Conservation (phyloP, 306 rosid species). For the Inga oerstediana region DNA sequence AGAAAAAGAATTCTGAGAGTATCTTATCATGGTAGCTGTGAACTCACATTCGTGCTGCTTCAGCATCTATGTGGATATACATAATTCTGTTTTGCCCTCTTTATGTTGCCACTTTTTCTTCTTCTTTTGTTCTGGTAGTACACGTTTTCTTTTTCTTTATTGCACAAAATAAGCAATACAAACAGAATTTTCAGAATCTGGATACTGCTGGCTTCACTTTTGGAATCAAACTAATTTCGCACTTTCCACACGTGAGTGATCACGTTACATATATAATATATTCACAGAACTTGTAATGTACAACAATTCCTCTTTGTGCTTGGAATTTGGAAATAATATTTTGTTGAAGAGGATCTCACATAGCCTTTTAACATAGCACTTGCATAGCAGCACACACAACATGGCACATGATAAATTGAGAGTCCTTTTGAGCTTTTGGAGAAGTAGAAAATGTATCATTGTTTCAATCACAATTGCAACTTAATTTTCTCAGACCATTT, state of each 20-base stretch:
- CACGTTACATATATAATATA: background rate
- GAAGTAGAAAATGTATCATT: background rate
- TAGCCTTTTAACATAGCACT: background rate
- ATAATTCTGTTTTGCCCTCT: background rate
- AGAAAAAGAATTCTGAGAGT: no score
- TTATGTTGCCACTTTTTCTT: background rate
- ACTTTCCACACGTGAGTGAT: background rate
- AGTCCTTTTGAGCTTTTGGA: background rate
- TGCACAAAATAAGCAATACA: background rate
- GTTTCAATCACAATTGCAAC: slow-evolving; percentile 37
- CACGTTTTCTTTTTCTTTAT: background rate
- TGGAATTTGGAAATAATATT: background rate
- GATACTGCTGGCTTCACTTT: background rate
- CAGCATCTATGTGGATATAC: no score
- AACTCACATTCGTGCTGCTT: no score
- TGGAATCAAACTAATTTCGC: background rate
- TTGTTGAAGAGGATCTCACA: background rate
- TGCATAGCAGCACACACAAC: background rate
- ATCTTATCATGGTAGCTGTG: no score
- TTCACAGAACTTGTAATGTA: background rate
- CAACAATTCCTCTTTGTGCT: background rate
- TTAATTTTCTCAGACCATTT: slow-evolving; percentile 74
- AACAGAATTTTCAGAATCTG: background rate
- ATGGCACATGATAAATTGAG: background rate
- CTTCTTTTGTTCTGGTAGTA: background rate